phyloP scores from a whole-genome alignment of 176 grass and related monocot genomes.

The Carex pumila region DNA sequence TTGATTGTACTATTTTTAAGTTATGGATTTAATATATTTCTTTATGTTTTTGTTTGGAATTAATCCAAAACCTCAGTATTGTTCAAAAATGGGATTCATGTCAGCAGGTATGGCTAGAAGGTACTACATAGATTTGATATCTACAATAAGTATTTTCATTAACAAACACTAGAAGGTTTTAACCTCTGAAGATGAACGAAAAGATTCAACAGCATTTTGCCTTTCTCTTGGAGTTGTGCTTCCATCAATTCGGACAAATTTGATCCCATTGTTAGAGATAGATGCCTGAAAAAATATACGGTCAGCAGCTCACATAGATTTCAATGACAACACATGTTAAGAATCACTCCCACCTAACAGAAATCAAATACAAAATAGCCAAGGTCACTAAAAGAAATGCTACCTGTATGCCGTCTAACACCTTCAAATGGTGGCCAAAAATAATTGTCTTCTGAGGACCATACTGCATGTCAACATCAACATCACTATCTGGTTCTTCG shows the following conservation, averaged over 20 bases:
- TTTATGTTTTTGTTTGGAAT: not conserved
- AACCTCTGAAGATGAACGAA: constrained; percentile 66
- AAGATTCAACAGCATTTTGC: constrained; percentile 80
- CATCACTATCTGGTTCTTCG: constrained; percentile 27
- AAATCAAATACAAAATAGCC: constrained; percentile 2
- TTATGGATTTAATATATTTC: not conserved
- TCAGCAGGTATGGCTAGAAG: not conserved
- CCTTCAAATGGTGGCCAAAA: constrained; percentile 96
- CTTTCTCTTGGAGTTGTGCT: constrained; percentile 70
- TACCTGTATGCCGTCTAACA: constrained; percentile 96
- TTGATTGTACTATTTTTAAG: not conserved
- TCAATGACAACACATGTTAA: not conserved
- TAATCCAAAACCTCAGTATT: not conserved
- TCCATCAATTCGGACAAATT: constrained; percentile 88
- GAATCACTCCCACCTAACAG: not conserved
- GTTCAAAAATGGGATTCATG: not conserved
- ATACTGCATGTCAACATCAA: constrained; percentile 37
- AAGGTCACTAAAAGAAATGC: not conserved
- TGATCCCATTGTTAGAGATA: constrained; percentile 62
- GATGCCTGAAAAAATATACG: constrained; percentile 43
- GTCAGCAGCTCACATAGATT: not conserved
- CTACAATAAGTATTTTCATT: not conserved
- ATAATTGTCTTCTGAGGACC: constrained; percentile 84
- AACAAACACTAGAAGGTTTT: not conserved
- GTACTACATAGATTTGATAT: not conserved